These are phyloP conservation scores for Zalerion maritima DNA, from an alignment of 495 filamentous ascomycete species.

Conservation along the genomic window DNA sequence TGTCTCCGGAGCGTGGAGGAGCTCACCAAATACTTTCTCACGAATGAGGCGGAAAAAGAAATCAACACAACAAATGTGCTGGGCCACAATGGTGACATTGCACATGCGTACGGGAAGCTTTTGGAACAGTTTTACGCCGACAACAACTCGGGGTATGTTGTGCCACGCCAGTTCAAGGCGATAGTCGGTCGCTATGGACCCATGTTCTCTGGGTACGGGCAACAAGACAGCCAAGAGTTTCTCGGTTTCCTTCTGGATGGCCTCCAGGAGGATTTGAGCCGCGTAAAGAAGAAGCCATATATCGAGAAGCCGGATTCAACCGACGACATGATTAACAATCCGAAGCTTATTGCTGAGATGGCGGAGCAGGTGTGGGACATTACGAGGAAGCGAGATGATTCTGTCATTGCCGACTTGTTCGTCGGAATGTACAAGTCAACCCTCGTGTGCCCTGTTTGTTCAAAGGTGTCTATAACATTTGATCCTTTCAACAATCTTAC, in stretches of 20 bases:
- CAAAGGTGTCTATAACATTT: slow-evolving; percentile 96
- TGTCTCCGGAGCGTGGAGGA: slow-evolving; percentile 86
- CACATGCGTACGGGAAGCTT: slow-evolving; percentile 60
- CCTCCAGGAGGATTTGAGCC: slow-evolving; percentile 85
- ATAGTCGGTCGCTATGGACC: slow-evolving; percentile 66
- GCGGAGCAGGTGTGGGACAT: slow-evolving; percentile 80
- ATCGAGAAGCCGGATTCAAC: slow-evolving; percentile 97
- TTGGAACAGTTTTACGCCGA: slow-evolving; percentile 59
- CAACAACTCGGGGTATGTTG: slow-evolving; percentile 43
- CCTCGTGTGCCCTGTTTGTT: slow-evolving; percentile 74
- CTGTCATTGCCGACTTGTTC: slow-evolving; percentile 86
- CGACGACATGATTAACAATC: slow-evolving; percentile 84
- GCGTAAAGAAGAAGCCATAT: slow-evolving; percentile 89
- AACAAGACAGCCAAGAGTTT: slow-evolving; percentile 96
- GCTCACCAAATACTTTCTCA: slow-evolving; percentile 78
- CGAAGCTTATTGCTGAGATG: slow-evolving; percentile 60
- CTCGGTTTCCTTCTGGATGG: slow-evolving; percentile 93
- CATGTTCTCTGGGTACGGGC: slow-evolving; percentile 83
- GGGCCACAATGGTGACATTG: slow-evolving; percentile 68
- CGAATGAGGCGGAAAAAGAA: slow-evolving; percentile 55
- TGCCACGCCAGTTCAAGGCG: slow-evolving; percentile 64
- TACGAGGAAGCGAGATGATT: slow-evolving; percentile 85
- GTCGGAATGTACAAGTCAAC: slow-evolving; percentile 97
- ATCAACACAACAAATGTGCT: slow-evolving; percentile 75
- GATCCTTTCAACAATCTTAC: slow-evolving; percentile 95